Base-by-base conservation (phyloP, 164 flowering plant genomes). In the Warburgia ugandensis region DNA sequence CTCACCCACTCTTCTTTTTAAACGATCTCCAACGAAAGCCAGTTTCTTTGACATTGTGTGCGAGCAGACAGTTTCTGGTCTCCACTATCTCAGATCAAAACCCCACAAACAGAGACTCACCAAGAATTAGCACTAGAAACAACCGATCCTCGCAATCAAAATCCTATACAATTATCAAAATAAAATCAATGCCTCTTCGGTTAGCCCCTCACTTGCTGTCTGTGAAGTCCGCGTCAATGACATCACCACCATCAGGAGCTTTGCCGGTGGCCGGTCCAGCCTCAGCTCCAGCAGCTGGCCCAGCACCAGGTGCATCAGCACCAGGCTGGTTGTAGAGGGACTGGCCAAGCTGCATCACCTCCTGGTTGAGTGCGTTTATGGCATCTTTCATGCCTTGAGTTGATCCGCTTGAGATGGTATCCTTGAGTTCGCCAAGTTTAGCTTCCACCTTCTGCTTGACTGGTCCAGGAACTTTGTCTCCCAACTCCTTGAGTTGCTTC, bases 291-390 rank as follows among this genome's bases (percentile, higher is more conserved):
- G 83, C 67, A 3, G 76, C 59, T n/a, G 84, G 68, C 0, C 78
- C 79, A 6, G 71, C 65, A 46, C 51, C 55, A 9, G 56, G 21
- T 36, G 73, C 74, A 9, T 79, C 64, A 9, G 80, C 73, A 32
- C 81, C 85, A 4, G 81, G 78, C 37, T 81, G 83, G 71, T 73
- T 76, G 56, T 84, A 84, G 5, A 84, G 72, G 35, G 88, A 79
- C 66, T 81, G 85, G 1, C 94, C 94, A 2, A 84, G 71, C 63
- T 84, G 83, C 86, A 81, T 84, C 8, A 81, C 94, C 62, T 81
- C 94, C 51, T 81, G 83, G 63, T 81, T 84, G 5, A 84, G 77
- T 4, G 86, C 82, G 38, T 79, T 67, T 68, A 84, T 81, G 40
- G 84, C 77, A 60, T 81, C 87, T 63, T 84, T 84, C 22, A 84